Evolutionary conservation across 805 yeast species (phyloP), one percentile per base, ranked within the genome.

Genomic region (Pichia pseudocactophila): DNA sequence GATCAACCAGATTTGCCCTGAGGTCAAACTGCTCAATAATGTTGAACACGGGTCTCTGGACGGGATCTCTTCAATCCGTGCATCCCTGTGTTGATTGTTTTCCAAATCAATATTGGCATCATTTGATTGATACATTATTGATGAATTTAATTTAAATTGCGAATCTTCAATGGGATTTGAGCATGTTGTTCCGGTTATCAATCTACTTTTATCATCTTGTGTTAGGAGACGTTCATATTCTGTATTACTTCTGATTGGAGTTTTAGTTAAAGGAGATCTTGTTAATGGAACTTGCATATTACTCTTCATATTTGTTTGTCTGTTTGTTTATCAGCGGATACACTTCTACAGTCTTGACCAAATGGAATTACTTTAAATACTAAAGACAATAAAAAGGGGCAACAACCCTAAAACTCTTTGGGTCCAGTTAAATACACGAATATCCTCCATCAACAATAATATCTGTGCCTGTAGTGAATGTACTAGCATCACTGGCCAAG

Each of bases 401-500:
- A 7, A 22, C 25, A 8, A 39, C 5, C 25, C 25, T 6, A 22
- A 6, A 22, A 22, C 5, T n/a, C 9, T 31, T n/a, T 31, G n/a
- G 8, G 4, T 15, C 13, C n/a, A 44, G 4, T 34, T 63, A 78
- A 36, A 72, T 73, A 36, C 68, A 60, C 50, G 73, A 62, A 67
- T 81, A 80, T 37, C 90, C 95, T 54, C 95, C 95, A 57, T 85
- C 95, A 40, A 83, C 83, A 34, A 68, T 65, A 38, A 85, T 65
- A 59, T 85, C 94, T 17, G 85, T 59, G 36, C 95, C 95, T 5
- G 90, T 80, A 41, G 89, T 78, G 63, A 73, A 86, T 12, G 83
- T 73, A 31, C 89, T 74, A 12, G 94, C 95, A 57, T 82, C 83
- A 36, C 87, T 78, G 7, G 89, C 92, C 49, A 85, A 65, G 65